These are phyloP conservation scores for Helotiales sp. DNA, from an alignment of 2,329 filamentous ascomycete genomes.

Conservation along the genomic window DNA sequence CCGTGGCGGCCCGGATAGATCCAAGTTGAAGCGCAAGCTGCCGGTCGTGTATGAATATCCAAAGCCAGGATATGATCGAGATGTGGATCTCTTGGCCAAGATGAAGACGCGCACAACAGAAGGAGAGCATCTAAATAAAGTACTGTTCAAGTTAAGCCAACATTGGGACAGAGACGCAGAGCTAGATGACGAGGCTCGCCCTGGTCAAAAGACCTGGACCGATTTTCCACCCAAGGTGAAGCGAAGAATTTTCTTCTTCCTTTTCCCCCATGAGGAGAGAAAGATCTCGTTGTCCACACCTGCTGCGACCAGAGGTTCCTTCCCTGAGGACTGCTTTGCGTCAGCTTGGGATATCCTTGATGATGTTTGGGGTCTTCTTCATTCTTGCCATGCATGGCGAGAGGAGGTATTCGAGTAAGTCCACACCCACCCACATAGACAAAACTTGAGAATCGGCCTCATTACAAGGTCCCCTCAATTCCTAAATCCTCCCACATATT, in stretches of 20 bases:
- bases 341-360: constrained; percentile 29
- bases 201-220: constrained; percentile 12
- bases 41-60: neutral
- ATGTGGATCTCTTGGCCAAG: constrained; percentile 13
- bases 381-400: constrained; percentile 22
- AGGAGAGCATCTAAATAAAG: neutral
- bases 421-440: too few species aligned
- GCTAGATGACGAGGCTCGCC: neutral
- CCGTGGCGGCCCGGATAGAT: too few species aligned
- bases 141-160: neutral
- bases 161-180: neutral
- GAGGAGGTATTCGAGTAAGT: constrained; percentile 32
- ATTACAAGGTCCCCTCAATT: too few species aligned
- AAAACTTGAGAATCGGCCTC: too few species aligned
- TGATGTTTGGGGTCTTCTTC: constrained; percentile 24
- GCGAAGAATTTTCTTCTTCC: constrained; percentile 28
- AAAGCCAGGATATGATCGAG: constrained; percentile 18
- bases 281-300: constrained; percentile 28
- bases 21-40: neutral
- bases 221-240: constrained; percentile 22
- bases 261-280: constrained; percentile 24
- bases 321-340: constrained; percentile 26
- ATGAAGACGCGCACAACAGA: neutral
- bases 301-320: constrained; percentile 29
- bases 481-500: too few species aligned